These are phyloP conservation scores for Porodaedalea pini DNA, from an alignment of 1,284 basidiomycete species.

Conservation along the genomic window DNA sequence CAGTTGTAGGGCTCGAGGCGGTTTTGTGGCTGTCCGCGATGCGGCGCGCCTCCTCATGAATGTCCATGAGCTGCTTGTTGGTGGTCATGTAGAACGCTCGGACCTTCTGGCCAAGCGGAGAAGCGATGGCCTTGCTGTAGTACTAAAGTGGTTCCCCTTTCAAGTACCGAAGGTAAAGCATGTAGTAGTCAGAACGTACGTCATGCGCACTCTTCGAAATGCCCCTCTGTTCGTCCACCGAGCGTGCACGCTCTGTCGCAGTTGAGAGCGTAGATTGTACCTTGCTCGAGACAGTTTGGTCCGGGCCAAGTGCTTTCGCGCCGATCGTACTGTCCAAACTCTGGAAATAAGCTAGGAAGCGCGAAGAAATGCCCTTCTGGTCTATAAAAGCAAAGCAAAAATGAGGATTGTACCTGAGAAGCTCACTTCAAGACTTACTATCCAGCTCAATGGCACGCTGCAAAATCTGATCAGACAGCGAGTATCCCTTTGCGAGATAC, in stretches of 20 bases:
- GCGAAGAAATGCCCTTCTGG: slow-evolving; percentile 82
- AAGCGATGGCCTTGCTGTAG: slow-evolving; percentile 71
- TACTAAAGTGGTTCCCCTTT: too few species aligned
- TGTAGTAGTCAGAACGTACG: slow-evolving; percentile 39
- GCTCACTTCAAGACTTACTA: slow-evolving; percentile 43
- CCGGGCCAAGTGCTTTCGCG: slow-evolving; percentile 61
- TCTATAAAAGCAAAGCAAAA: slow-evolving; percentile 38
- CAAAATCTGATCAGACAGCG: slow-evolving; percentile 74
- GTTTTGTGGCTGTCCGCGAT: slow-evolving; percentile 63
- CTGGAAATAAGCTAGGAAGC: slow-evolving; percentile 78
- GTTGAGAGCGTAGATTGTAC: slow-evolving; percentile 59
- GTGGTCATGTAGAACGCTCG: slow-evolving; percentile 74
- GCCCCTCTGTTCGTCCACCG: slow-evolving; percentile 80
- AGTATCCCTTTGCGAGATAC: slow-evolving; percentile 85
- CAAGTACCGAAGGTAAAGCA: too few species aligned
- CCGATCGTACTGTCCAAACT: slow-evolving; percentile 69
- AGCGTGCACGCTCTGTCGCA: slow-evolving; percentile 63
- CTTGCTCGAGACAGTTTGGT: slow-evolving; percentile 73
- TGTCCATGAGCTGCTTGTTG: slow-evolving; percentile 77
- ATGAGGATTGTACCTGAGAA: neutral
- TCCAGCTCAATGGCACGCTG: slow-evolving; percentile 87
- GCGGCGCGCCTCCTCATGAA: slow-evolving; percentile 83
- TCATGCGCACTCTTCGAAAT: slow-evolving; percentile 65
- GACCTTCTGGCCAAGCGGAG: slow-evolving; percentile 76
- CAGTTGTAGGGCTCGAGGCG: slow-evolving; percentile 21